phyloP scores from a whole-genome alignment of 768 basidiomycete species.

The Rossbeevera mucosa region DNA sequence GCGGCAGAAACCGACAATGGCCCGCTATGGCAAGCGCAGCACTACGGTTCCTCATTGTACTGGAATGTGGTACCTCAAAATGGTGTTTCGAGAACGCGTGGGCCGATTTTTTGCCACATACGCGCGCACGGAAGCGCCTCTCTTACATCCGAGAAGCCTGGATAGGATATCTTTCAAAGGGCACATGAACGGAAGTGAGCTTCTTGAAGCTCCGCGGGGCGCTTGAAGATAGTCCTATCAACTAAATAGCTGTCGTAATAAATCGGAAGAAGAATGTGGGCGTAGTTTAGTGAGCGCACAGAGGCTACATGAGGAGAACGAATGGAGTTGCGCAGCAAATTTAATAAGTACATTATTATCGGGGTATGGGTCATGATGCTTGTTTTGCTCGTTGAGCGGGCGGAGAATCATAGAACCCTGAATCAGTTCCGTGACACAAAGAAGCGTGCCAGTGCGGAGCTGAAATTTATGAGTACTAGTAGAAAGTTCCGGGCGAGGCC shows the following conservation, averaged over 20 bases:
- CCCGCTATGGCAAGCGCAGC: conserved; percentile 41
- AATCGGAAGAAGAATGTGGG: not conserved
- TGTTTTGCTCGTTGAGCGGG: too few relatives aligned
- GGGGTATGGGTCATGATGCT: too few relatives aligned
- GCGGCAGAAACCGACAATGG: conserved; percentile 45
- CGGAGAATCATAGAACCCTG: too few relatives aligned
- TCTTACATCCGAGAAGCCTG: conserved; percentile 35
- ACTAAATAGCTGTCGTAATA: conserved; percentile 21
- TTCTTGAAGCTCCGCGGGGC: conserved; percentile 11
- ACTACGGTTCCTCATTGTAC: conserved; percentile 17
- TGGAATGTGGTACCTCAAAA: conserved; percentile 26
- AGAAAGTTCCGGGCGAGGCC: too few relatives aligned
- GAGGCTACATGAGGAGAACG: not conserved
- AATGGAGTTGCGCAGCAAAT: not conserved
- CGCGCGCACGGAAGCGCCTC: conserved; percentile 25
- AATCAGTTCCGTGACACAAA: too few relatives aligned
- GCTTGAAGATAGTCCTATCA: conserved; percentile 38
- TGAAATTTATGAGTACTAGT: too few relatives aligned
- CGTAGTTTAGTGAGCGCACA: not conserved
- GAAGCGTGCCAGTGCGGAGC: too few relatives aligned
- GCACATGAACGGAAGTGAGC: conserved; percentile 21
- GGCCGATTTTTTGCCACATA: conserved; percentile 36
- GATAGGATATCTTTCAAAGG: conserved; percentile 45
- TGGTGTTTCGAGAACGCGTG: conserved; percentile 48
- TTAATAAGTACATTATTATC: not conserved